Evolutionary conservation across 1,284 basidiomycete genomes (phyloP).

Genomic region (Boletus semigastroideus): DNA sequence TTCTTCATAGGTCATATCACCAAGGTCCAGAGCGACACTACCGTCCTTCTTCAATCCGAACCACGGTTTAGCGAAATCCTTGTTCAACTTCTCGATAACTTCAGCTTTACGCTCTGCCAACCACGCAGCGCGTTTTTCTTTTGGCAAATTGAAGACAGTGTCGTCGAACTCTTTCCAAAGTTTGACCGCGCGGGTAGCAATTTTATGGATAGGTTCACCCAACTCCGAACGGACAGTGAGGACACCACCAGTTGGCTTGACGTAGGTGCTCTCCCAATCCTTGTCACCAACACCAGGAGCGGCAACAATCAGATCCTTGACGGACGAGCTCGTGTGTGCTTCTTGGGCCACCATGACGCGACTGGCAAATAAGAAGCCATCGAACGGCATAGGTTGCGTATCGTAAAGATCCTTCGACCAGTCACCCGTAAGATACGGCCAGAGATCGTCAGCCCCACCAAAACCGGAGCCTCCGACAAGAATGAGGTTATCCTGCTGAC

Average conservation of each 20-base stretch:
- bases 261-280: constrained; percentile 95
- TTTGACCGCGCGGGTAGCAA: constrained; percentile 94
- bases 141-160: constrained; percentile 90
- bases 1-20: constrained; percentile 99
- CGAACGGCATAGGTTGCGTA: constrained; percentile 97
- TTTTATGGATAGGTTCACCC: constrained; percentile 99
- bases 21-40: constrained; percentile 79
- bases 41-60: constrained; percentile 95
- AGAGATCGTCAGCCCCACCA: constrained; percentile 92
- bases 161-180: constrained; percentile 99
- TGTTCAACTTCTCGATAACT: constrained; percentile 91
- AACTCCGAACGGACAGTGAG: constrained; percentile 97
- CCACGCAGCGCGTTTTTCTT: constrained; percentile 93
- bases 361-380: constrained; percentile 90
- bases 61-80: constrained; percentile 96
- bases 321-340: constrained; percentile 90
- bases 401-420: constrained; percentile 86
- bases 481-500: constrained; percentile 85
- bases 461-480: constrained; percentile 98
- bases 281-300: constrained; percentile 90
- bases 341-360: constrained; percentile 99
- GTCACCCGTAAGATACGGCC: constrained; percentile 96
- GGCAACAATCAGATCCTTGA: constrained; percentile 96
- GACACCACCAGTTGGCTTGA: constrained; percentile 93
- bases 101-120: constrained; percentile 85